Percentiles rank a stretch among this genome's conserved stretches.
Evolutionary conservation across 441 rosid genomes (phyloP).

Genomic region (Pelargonium cotyledonis): DNA sequence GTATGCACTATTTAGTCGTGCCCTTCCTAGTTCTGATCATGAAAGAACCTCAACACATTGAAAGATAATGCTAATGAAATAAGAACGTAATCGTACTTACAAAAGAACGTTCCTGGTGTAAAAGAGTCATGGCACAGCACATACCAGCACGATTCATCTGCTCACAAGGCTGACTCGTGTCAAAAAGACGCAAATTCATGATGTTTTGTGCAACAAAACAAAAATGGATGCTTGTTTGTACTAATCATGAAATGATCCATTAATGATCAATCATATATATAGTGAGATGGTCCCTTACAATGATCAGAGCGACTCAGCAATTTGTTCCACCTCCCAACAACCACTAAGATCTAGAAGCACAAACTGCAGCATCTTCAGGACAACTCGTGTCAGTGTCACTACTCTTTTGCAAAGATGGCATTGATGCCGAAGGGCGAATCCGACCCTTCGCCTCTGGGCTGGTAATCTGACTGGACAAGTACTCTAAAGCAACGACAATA

Average conservation of each 20-base stretch:
- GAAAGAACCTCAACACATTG: neutral
- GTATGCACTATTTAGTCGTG: neutral
- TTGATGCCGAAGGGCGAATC: conserved; percentile 17
- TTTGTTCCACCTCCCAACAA: no score
- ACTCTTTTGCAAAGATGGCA: conserved; percentile 23
- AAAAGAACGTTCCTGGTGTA: neutral
- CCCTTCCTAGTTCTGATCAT: neutral
- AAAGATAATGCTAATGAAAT: neutral
- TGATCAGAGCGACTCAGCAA: neutral
- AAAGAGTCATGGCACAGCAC: neutral
- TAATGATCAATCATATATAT: no score
- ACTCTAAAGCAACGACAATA: conserved; percentile 86
- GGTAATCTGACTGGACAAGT: conserved; percentile 50
- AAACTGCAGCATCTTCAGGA: conserved; percentile 4
- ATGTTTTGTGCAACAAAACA: no score
- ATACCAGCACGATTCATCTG: neutral
- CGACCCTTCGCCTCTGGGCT: conserved; percentile 30
- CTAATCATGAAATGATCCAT: no score
- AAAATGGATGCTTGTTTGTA: no score
- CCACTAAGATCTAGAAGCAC: neutral
- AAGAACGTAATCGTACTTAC: neutral
- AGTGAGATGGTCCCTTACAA: neutral
- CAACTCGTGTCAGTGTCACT: conserved; percentile 8
- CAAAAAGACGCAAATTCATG: neutral
- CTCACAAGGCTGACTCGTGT: neutral